Evolutionary conservation across 129 eudicot species (phyloP).

Genomic region (Rutidosis leptorrhynchoides): DNA sequence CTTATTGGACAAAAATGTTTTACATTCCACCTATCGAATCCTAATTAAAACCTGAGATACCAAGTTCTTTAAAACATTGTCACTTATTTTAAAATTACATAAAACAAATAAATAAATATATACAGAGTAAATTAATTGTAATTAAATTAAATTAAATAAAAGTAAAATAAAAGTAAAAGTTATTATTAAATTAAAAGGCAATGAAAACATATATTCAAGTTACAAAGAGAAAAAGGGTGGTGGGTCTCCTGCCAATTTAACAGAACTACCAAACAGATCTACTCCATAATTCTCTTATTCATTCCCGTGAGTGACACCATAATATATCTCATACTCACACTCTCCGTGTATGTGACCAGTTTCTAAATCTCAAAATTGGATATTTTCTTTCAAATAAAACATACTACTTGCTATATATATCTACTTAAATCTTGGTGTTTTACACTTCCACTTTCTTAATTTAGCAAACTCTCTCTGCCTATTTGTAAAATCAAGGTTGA

Average conservation of each 20-base stretch:
- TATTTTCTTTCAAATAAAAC: slow-evolving; percentile 29
- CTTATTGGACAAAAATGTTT: neutral
- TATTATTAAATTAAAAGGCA: neutral
- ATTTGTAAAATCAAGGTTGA: slow-evolving; percentile 32
- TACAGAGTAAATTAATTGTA: neutral
- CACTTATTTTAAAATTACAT: neutral
- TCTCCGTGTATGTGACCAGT: slow-evolving; percentile 35
- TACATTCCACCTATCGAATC: neutral
- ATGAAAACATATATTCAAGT: neutral
- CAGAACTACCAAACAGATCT: slow-evolving; percentile 34
- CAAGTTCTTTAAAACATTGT: neutral
- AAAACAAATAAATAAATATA: too few species aligned
- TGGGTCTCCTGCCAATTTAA: slow-evolving; percentile 42
- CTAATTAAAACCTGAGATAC: neutral
- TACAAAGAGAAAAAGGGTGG: slow-evolving; percentile 36
- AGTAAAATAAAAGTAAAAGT: too few species aligned
- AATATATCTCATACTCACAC: slow-evolving; percentile 21
- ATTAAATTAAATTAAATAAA: neutral
- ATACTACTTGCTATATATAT: slow-evolving; percentile 16
- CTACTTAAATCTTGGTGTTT: slow-evolving; percentile 9
- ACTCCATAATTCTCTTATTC: slow-evolving; percentile 20
- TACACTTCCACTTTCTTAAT: slow-evolving; percentile 35
- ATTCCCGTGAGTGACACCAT: slow-evolving; percentile 53
- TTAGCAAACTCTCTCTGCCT: slow-evolving; percentile 16
- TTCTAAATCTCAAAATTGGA: slow-evolving; percentile 23